phyloP scores from a whole-genome alignment of 1,284 basidiomycete genomes.

The Fomitopsis schrenkii region DNA sequence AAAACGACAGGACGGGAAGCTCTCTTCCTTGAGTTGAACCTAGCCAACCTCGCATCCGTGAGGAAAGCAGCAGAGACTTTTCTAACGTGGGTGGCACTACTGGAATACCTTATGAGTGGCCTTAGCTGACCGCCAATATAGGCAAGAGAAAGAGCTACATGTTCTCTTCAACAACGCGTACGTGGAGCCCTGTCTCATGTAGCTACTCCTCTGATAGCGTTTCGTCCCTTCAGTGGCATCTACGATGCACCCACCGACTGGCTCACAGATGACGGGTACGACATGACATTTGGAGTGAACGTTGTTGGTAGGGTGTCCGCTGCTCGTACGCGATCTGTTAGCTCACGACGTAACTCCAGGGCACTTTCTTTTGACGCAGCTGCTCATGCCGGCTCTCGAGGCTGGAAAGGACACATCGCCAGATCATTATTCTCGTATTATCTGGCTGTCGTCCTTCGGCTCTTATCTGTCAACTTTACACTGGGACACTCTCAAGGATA shows the following conservation, averaged over 20 bases:
- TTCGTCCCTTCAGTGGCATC: slow-evolving; percentile 41
- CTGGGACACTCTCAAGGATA: slow-evolving; percentile 15
- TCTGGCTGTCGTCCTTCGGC: slow-evolving; percentile 26
- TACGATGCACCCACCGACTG: slow-evolving; percentile 43
- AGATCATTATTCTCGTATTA: slow-evolving; percentile 21
- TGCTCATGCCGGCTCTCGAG: slow-evolving; percentile 22
- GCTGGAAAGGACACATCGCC: slow-evolving; percentile 19
- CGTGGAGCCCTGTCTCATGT: slow-evolving; percentile 13
- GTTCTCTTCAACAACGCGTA: slow-evolving; percentile 53
- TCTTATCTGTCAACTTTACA: slow-evolving; percentile 17
- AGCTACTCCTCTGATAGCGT: background rate
- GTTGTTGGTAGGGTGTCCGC: slow-evolving; percentile 32
- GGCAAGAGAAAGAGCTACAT: slow-evolving; percentile 44
- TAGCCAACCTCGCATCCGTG: slow-evolving; percentile 41
- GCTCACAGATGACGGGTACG: slow-evolving; percentile 51
- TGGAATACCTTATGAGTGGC: slow-evolving; percentile 28
- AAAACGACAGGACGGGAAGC: slow-evolving; percentile 32
- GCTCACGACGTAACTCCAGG: slow-evolving; percentile 7
- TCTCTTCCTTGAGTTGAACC: slow-evolving; percentile 44
- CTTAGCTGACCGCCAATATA: slow-evolving; percentile 20
- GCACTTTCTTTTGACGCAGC: slow-evolving; percentile 24
- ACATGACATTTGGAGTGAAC: slow-evolving; percentile 61
- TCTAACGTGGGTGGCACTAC: slow-evolving; percentile 38
- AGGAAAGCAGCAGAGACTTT: slow-evolving; percentile 37
- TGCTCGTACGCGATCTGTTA: background rate